These are phyloP conservation scores for Boechera divaricarpa DNA, from an alignment of 345 rosid genomes.

Conservation along the genomic window DNA sequence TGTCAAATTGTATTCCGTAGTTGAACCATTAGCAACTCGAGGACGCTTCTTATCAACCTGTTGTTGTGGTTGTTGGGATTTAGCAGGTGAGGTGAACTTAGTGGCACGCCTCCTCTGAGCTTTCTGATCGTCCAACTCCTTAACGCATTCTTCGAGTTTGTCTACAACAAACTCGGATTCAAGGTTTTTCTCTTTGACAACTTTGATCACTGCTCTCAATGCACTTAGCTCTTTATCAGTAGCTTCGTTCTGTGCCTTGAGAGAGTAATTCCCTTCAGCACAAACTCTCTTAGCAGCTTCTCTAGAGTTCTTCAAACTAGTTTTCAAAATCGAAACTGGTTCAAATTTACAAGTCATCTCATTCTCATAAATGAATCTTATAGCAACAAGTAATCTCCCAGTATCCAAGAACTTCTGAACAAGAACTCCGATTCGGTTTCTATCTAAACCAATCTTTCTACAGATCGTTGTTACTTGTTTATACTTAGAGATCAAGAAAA, in stretches of 20 bases:
- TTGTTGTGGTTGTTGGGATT: slow-evolving; percentile 27
- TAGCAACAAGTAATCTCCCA: slow-evolving; percentile 57
- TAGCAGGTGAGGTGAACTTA: slow-evolving; percentile 25
- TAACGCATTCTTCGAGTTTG: slow-evolving; percentile 54
- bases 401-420: slow-evolving; percentile 58
- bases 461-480: slow-evolving; percentile 50
- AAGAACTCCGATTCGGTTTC: slow-evolving; percentile 50
- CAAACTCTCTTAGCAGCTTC: slow-evolving; percentile 49
- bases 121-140: slow-evolving; percentile 66
- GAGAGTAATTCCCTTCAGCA: slow-evolving; percentile 51
- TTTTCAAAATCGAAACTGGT: slow-evolving; percentile 60
- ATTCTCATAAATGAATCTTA: slow-evolving; percentile 64
- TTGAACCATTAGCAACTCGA: slow-evolving; percentile 19
- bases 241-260: slow-evolving; percentile 59
- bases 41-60: slow-evolving; percentile 14
- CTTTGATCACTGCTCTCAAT: slow-evolving; percentile 58
- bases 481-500: slow-evolving; percentile 47
- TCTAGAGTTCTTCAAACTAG: slow-evolving; percentile 53
- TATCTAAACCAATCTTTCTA: slow-evolving; percentile 57
- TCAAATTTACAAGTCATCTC: slow-evolving; percentile 61
- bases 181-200: slow-evolving; percentile 62
- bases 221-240: slow-evolving; percentile 57
- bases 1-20: background rate
- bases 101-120: slow-evolving; percentile 51
- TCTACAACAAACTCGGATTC: slow-evolving; percentile 52